Conservation (phyloP, 2,329 filamentous ascomycete species). For the Colletotrichum sp. region DNA sequence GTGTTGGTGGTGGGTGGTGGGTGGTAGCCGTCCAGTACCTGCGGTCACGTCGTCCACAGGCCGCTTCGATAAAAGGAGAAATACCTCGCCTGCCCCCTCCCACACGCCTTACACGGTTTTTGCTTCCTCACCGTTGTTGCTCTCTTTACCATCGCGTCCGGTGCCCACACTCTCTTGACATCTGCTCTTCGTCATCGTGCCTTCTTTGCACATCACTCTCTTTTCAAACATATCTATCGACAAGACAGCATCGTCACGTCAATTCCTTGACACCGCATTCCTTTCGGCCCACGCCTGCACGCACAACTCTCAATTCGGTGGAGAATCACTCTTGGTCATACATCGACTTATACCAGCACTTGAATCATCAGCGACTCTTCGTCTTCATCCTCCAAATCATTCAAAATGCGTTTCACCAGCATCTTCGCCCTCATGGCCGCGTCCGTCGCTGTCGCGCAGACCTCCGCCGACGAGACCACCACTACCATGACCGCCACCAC, state of each 20-base stretch:
- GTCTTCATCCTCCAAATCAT: constrained; percentile 5
- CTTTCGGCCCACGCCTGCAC: background rate
- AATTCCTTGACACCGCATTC: constrained; percentile 6
- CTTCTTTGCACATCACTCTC: constrained; percentile 14
- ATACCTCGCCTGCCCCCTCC: constrained; percentile 18
- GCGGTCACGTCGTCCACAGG: background rate
- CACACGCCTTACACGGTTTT: background rate
- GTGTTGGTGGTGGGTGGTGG: background rate
- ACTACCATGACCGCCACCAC: constrained; percentile 49
- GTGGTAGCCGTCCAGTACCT: background rate
- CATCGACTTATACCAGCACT: constrained; percentile 10
- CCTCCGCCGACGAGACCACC: constrained; percentile 34
- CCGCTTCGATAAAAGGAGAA: constrained; percentile 15
- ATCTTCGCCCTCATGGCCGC: constrained; percentile 46
- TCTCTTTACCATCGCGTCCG: constrained; percentile 5
- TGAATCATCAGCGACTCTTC: background rate
- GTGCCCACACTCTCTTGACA: constrained; percentile 21
- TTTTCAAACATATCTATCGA: background rate
- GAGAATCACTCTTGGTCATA: background rate
- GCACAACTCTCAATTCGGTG: background rate
- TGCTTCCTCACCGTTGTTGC: background rate
- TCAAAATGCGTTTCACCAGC: constrained; percentile 53
- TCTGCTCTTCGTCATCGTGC: constrained; percentile 18
- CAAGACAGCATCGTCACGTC: constrained; percentile 16
- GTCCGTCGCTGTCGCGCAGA: constrained; percentile 41